A percentile compares a stretch with the other conserved stretches of the same genome.
Conservation (phyloP, 352 stramenopile species). For the Pythium aristosporum region DNA sequence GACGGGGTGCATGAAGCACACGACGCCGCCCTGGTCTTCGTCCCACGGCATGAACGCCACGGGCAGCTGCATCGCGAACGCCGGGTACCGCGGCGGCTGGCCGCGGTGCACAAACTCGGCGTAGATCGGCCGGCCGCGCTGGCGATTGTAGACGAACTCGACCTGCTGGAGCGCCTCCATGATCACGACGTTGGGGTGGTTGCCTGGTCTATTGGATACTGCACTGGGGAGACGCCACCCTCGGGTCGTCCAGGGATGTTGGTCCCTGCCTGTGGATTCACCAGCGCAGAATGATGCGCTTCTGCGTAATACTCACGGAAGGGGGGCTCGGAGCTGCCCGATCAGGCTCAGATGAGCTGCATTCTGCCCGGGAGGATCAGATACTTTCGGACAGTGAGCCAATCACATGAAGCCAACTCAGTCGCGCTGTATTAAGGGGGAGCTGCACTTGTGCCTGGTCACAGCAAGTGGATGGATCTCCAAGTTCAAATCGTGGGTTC, state of each 20-base stretch:
- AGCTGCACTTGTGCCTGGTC: constrained; percentile 22
- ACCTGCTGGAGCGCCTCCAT: constrained; percentile 53
- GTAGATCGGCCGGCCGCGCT: constrained; percentile 61
- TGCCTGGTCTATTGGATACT: constrained; percentile 1
- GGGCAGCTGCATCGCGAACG: constrained; percentile 65
- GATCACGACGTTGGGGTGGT: neutral
- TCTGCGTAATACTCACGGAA: constrained; percentile 6
- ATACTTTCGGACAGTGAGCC: neutral
- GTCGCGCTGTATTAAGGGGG: constrained; percentile 10
- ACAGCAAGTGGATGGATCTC: constrained; percentile 12
- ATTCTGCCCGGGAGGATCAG: constrained; percentile 6
- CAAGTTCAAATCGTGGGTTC: neutral
- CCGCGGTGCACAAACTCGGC: constrained; percentile 53
- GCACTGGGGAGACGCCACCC: neutral
- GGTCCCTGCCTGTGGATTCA: neutral
- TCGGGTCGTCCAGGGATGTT: neutral
- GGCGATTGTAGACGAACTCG: constrained; percentile 72
- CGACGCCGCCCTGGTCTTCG: constrained; percentile 55
- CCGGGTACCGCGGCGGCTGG: constrained; percentile 67
- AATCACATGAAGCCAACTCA: constrained; percentile 19
- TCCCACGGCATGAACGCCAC: constrained; percentile 71
- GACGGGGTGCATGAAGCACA: constrained; percentile 62
- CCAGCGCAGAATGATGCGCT: constrained; percentile 26
- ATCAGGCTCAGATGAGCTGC: constrained; percentile 19
- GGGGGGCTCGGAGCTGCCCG: constrained; percentile 13